Conservation (phyloP, 1,139 yeast species). For the Candida sp. region DNA sequence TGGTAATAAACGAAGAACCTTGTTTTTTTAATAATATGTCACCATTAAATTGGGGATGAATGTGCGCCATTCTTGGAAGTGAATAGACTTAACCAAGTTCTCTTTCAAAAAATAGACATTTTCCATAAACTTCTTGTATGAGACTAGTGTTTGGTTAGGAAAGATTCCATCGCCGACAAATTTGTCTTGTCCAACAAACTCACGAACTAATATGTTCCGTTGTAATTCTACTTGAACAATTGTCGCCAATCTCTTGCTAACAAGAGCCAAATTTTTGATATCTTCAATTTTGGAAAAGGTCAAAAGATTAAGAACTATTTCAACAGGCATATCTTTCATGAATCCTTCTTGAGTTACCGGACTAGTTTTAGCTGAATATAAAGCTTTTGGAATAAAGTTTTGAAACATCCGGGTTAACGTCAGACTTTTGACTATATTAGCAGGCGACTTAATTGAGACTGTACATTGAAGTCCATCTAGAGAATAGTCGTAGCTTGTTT, state of each 20-base stretch:
- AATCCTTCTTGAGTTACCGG: neutral
- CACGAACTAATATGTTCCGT: neutral
- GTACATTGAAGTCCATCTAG: too few species aligned
- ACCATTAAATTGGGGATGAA: neutral
- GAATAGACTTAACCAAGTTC: neutral
- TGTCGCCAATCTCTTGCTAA: neutral
- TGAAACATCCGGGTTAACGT: too few species aligned
- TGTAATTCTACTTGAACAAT: neutral
- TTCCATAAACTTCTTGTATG: too few species aligned
- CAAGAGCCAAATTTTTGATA: neutral
- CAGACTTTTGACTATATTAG: too few species aligned
- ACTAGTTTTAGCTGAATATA: neutral
- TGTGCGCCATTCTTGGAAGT: neutral
- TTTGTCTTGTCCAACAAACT: neutral
- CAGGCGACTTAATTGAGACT: too few species aligned
- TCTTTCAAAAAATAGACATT: too few species aligned
- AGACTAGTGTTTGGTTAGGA: neutral
- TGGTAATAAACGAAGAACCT: too few species aligned
- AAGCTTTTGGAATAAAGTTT: too few species aligned
- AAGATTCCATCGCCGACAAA: neutral
- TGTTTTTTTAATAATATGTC: too few species aligned
- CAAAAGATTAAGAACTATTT: neutral
- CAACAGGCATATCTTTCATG: neutral
- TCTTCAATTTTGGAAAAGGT: neutral
- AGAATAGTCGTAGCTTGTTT: too few species aligned